Evolutionary conservation across 306 rosid genomes (phyloP).

Genomic region (Clitoria ternatea): DNA sequence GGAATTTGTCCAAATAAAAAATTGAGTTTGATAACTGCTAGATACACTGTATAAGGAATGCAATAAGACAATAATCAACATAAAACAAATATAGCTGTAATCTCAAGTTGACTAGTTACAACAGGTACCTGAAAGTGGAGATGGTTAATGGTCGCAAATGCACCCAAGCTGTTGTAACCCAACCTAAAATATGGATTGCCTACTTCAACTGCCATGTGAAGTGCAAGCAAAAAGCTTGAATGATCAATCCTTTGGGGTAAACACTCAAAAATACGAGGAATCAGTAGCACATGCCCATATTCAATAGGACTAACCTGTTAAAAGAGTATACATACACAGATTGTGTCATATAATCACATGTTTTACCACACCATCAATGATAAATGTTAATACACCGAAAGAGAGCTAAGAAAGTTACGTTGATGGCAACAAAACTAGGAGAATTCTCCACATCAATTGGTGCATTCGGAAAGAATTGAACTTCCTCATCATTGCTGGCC

Average conservation of each 20-base stretch:
- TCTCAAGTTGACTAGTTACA: background rate
- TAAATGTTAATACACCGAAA: background rate
- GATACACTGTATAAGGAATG: background rate
- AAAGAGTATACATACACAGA: background rate
- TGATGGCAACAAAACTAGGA: conserved; percentile 87
- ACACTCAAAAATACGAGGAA: conserved; percentile 78
- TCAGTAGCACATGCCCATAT: conserved; percentile 91
- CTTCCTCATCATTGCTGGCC: conserved; percentile 57
- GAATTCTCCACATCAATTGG: conserved; percentile 68
- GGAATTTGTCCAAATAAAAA: conserved; percentile 19
- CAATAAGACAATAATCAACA: background rate
- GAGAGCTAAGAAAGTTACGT: conserved; percentile 38
- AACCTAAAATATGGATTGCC: conserved; percentile 75
- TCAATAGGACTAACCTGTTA: conserved; percentile 97
- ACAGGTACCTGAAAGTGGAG: conserved; percentile 90
- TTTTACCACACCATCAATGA: background rate
- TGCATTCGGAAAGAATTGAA: conserved; percentile 63
- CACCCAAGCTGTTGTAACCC: conserved; percentile 99
- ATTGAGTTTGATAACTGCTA: background rate
- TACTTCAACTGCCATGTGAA: conserved; percentile 86
- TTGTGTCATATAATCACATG: background rate
- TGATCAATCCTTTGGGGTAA: conserved; percentile 87
- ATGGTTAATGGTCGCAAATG: conserved; percentile 97
- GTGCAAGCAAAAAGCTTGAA: conserved; percentile 79
- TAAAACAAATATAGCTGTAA: background rate